These are phyloP conservation scores for Phytophthora tubulina DNA, from an alignment of 352 stramenopile species.

Conservation along the genomic window DNA sequence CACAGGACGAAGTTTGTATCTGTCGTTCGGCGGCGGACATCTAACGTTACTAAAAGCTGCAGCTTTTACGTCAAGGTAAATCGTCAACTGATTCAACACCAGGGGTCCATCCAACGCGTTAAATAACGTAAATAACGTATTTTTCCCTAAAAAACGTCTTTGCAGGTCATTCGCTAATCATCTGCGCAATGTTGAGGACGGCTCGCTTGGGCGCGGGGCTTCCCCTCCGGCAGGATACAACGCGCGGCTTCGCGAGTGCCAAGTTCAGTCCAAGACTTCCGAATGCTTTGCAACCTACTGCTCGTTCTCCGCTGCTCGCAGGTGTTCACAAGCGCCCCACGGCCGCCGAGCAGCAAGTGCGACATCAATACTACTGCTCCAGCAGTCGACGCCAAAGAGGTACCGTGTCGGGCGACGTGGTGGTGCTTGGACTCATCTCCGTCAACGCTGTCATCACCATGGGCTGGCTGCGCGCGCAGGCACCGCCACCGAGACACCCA, in stretches of 20 bases:
- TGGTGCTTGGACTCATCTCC: slow-evolving; percentile 65
- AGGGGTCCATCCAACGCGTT: neutral
- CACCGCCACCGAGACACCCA: slow-evolving; percentile 43
- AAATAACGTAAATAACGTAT: neutral
- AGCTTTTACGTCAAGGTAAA: neutral
- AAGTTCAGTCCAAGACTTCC: slow-evolving; percentile 8
- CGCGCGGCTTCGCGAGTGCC: slow-evolving; percentile 18
- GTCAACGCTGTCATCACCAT: slow-evolving; percentile 68
- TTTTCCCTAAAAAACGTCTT: neutral
- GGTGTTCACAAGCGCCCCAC: slow-evolving; percentile 12
- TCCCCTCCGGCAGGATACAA: slow-evolving; percentile 11
- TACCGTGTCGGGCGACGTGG: slow-evolving; percentile 43
- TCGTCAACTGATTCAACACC: too few species aligned
- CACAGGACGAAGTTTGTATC: too few species aligned
- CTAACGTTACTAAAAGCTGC: too few species aligned
- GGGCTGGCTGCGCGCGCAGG: slow-evolving; percentile 67
- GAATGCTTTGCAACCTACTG: slow-evolving; percentile 21
- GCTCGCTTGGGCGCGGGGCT: slow-evolving; percentile 18
- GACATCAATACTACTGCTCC: slow-evolving; percentile 38
- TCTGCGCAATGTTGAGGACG: slow-evolving; percentile 27
- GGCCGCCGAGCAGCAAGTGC: slow-evolving; percentile 26
- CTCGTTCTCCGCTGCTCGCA: slow-evolving; percentile 9
- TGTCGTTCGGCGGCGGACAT: too few species aligned
- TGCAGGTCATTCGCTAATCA: neutral
- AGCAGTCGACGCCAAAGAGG: slow-evolving; percentile 35